Conservation (phyloP, 352 stramenopile species). For the Pythium brachiatum region DNA sequence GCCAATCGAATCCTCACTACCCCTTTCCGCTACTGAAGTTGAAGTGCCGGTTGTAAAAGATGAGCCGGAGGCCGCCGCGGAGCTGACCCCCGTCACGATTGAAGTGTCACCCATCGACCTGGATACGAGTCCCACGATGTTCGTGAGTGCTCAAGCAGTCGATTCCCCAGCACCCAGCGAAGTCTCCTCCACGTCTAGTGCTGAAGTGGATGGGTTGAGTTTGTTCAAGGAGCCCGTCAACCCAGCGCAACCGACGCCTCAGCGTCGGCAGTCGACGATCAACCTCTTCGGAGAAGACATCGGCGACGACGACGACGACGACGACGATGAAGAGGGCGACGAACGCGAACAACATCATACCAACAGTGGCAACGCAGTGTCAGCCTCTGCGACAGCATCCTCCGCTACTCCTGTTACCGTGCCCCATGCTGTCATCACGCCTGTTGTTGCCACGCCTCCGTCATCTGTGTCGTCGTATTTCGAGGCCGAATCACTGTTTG, state of each 20-base stretch:
- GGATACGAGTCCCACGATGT: background rate
- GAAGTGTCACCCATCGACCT: background rate
- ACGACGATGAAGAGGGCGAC: slow-evolving; percentile 6
- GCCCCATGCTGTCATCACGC: background rate
- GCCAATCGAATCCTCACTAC: background rate
- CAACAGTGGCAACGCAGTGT: background rate
- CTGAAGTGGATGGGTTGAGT: background rate
- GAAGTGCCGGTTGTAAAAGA: background rate
- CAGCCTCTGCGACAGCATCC: background rate
- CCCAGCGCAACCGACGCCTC: background rate
- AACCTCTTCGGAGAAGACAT: slow-evolving; percentile 29
- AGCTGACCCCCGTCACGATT: background rate
- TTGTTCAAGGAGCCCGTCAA: background rate
- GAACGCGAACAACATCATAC: background rate
- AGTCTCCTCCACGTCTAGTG: background rate
- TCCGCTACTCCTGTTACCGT: background rate
- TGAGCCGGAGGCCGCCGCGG: background rate
- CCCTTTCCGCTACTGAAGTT: background rate
- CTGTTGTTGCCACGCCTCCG: slow-evolving; percentile 8
- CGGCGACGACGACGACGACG: slow-evolving; percentile 15
- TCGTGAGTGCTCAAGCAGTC: background rate
- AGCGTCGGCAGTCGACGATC: slow-evolving; percentile 12
- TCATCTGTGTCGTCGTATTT: slow-evolving; percentile 14
- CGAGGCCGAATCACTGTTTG: slow-evolving; percentile 52
- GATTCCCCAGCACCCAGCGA: background rate